phyloP scores from a whole-genome alignment of 208 protist genomes.

The Trypanosoma boissoni region DNA sequence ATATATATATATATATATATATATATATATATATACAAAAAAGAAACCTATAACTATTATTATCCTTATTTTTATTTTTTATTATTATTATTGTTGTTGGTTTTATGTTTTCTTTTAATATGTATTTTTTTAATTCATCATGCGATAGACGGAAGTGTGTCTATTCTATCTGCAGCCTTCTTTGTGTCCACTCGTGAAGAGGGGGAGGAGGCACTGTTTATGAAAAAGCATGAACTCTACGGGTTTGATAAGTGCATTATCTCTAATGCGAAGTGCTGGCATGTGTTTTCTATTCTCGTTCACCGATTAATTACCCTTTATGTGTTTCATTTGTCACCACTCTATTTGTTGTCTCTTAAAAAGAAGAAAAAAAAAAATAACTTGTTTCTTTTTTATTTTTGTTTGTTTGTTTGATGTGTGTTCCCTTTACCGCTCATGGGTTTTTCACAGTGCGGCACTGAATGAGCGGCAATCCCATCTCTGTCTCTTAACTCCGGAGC shows the following conservation, averaged over 20 bases:
- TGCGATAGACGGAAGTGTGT: too few relatives aligned
- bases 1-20: constrained; percentile 2
- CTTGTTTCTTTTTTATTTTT: constrained; percentile 10
- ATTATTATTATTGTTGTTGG: constrained; percentile 1
- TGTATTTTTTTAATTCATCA: constrained; percentile 4
- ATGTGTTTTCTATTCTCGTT: too few relatives aligned
- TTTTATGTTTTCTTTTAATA: constrained; percentile 3
- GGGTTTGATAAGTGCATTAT: too few relatives aligned
- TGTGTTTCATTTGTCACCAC: too few relatives aligned
- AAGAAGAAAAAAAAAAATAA: background rate
- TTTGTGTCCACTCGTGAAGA: background rate
- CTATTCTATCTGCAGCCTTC: background rate
- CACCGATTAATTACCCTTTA: too few relatives aligned
- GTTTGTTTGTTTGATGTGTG: background rate
- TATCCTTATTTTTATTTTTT: constrained; percentile 9
- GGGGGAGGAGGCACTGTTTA: background rate
- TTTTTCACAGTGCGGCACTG: background rate
- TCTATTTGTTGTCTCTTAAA: too few relatives aligned
- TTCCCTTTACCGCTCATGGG: background rate
- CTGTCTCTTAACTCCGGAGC: too few relatives aligned
- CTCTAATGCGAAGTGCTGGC: too few relatives aligned
- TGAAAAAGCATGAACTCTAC: too few relatives aligned
- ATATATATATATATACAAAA: background rate
- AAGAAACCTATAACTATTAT: background rate
- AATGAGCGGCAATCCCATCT: too few relatives aligned